Base-by-base conservation (phyloP, 495 filamentous ascomycete genomes). In the Tuber calosporum region DNA sequence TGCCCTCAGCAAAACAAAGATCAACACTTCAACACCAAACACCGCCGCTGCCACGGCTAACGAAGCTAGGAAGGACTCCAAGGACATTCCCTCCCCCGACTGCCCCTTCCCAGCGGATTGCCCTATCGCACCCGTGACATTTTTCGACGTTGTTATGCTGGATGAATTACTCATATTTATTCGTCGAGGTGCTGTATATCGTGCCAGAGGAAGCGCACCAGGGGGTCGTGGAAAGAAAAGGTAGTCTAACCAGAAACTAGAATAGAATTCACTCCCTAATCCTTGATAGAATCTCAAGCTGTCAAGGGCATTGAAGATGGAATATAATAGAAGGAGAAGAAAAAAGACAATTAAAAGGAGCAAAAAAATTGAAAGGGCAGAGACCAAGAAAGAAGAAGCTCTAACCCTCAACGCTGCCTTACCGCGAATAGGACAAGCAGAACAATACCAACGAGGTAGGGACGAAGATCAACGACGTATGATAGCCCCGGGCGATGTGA, bases 1-100 rank as follows among this genome's bases (percentile, higher is more conserved):
- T 72, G 90, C 87, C 77, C 92, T 90, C 19, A 97, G 84, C 30
- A 96, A 79, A 62, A 94, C 77, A 80, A 97, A 97, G 48, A 93
- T 80, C 45, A 90, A 79, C 62, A 92, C 86, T 82, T 97, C 91
- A 19, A 92, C 85, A 38, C 88, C 91, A 81, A 97, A 97, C 68
- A 95, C 85, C 41, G 89, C 82, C 70, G 92, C 84, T 77, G 90
- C 90, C 69, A 88, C 87, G 30, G 85, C 87, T 77, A 97, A 82
- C 72, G 94, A 93, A 45, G 93, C 89, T 40, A 95, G 72, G 79
- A 97, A 94, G 17, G 90, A 85, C 53, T 87, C 84, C 39, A 89
- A 81, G 72, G 85, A 87, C 70, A 89, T 87, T 67, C 88, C 88
- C 67, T 82, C 83, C n/a, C 80, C 77, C 3, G 71, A 66, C 75